These are phyloP conservation scores for Phytopythium aichiense DNA, from an alignment of 352 stramenopile genomes.

Conservation along the genomic window DNA sequence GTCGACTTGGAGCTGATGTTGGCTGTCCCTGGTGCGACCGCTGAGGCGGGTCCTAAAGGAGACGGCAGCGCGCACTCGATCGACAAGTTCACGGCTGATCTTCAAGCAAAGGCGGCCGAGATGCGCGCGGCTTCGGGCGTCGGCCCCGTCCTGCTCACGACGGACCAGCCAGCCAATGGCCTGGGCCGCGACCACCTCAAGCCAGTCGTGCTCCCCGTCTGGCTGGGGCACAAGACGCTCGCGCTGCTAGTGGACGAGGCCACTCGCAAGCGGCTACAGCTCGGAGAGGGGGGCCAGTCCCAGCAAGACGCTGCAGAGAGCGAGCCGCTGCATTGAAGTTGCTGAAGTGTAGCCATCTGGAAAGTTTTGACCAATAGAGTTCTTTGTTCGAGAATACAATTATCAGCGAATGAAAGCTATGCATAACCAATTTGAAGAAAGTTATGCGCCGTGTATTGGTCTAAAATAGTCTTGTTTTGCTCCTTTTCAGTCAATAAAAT, in stretches of 20 bases:
- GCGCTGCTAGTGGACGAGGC: constrained; percentile 52
- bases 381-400: not conserved
- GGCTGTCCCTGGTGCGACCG: constrained; percentile 14
- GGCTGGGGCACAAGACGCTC: constrained; percentile 43
- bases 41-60: constrained; percentile 5
- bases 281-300: not conserved
- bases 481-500: not conserved
- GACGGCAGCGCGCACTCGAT: constrained; percentile 24
- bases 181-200: not conserved
- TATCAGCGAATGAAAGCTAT: not conserved
- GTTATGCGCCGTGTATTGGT: not conserved
- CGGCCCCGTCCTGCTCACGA: constrained; percentile 37
- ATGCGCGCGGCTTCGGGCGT: constrained; percentile 33
- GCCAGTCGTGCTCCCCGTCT: constrained; percentile 41
- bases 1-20: constrained; percentile 21
- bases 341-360: constrained; percentile 4
- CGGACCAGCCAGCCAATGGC: constrained; percentile 8
- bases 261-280: constrained; percentile 37
- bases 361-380: not conserved
- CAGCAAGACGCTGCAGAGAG: not conserved
- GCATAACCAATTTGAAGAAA: not conserved
- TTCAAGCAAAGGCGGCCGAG: constrained; percentile 24
- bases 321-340: not conserved
- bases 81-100: constrained; percentile 24
- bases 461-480: not conserved